Conservation (phyloP, 169 alveolate species). For the Amoebophrya sp. region DNA sequence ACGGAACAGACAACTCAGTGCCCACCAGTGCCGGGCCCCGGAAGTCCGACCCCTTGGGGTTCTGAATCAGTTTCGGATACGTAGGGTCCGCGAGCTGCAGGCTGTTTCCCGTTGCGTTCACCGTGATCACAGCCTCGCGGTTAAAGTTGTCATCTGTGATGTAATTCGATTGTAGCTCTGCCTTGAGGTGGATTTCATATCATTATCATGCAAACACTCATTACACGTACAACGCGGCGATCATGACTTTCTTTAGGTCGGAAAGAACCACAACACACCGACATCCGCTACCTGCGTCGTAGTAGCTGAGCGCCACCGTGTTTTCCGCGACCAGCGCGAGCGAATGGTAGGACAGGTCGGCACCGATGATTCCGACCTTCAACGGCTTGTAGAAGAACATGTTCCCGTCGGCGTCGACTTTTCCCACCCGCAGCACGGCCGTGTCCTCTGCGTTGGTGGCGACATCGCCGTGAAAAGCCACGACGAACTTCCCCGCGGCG, state of each 20-base stretch:
- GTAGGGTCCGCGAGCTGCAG: not conserved
- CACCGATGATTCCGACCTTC: not conserved
- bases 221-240: no score
- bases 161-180: no score
- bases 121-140: not conserved
- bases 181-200: no score
- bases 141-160: not conserved
- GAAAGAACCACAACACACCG: no score
- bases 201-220: no score
- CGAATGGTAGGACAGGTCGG: not conserved
- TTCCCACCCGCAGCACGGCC: not conserved
- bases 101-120: not conserved
- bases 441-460: no score
- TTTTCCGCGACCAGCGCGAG: not conserved
- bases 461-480: no score
- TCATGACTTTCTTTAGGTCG: no score
- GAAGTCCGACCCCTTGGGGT: not conserved
- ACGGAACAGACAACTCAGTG: not conserved
- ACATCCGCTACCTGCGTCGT: not conserved
- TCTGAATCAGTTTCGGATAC: not conserved
- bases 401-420: slow-evolving; percentile 3
- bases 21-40: not conserved
- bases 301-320: not conserved
- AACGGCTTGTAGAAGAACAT: not conserved
- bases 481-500: no score